Base-by-base conservation (phyloP, 2,329 filamentous ascomycete genomes). In the Neoarthrinium moseri region DNA sequence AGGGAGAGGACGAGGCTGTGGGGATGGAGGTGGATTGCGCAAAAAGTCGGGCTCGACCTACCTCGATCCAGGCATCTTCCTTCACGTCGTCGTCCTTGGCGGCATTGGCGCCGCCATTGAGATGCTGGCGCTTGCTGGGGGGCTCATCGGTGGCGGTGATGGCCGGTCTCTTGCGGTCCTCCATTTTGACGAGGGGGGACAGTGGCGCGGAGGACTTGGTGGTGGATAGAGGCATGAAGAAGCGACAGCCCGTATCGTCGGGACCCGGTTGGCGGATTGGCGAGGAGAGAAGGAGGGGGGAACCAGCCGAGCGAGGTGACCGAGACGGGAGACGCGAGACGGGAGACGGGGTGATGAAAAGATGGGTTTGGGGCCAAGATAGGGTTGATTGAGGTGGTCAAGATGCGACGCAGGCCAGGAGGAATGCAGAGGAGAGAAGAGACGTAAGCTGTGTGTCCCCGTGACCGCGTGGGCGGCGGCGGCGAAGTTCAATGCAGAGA, bases 111-210 rank as follows among this genome's bases (percentile, higher is more conserved):
- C 76, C 72, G 61, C 91, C 91, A 76, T 96, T 96, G 55, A 92
- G 80, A 46, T 90, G 89, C 68, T 95, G 88, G 71, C 91, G 87
- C 78, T 97, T 99, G 64, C 84, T 87, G 18, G 92, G 91, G 56
- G 92, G 92, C 58, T 96, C 90, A 68, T 94, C 89, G 62, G 82
- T 75, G 65, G 86, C 87, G 70, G 82, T 80, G 59, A 87, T 80
- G 65, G 91, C 89, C 65, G 91, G 87, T 82, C 94, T 85, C 82
- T 99, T 99, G 82, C 94, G 90, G 78, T 97, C 94, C 81, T 99
- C 94, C 92, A 97, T 99, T 82, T 94, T 96, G 77, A 84, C 77
- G 73, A 89, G 79, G 80, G 84, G 84, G 75, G 89, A 86, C 77
- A 87, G 83, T 78, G 85, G 79, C 65, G 73, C 70, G 70, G 85